phyloP scores from a whole-genome alignment of 352 stramenopile species.

The Phytopythium cucurbitacearum region DNA sequence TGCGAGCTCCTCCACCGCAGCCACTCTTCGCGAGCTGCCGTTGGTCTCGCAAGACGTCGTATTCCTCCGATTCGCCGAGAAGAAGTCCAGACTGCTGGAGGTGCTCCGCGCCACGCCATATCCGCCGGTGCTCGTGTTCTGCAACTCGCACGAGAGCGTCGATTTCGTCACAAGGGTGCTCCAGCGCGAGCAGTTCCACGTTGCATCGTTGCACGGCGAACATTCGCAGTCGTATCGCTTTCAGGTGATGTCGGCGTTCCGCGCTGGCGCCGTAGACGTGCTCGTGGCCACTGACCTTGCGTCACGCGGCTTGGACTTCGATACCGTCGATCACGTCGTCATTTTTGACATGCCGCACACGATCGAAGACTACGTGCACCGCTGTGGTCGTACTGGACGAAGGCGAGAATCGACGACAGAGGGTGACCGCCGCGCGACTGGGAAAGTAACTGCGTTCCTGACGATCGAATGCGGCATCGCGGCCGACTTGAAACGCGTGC shows the following conservation, averaged over 20 bases:
- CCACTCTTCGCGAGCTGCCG: constrained; percentile 17
- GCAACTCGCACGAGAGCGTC: constrained; percentile 94
- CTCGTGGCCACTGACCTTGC: constrained; percentile 90
- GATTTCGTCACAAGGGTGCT: constrained; percentile 91
- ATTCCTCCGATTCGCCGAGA: constrained; percentile 45
- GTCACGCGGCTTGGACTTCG: constrained; percentile 86
- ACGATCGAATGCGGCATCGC: constrained; percentile 52
- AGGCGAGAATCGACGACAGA: constrained; percentile 11
- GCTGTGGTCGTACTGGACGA: constrained; percentile 67
- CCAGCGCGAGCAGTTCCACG: constrained; percentile 92
- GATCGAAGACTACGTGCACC: constrained; percentile 91
- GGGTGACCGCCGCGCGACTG: constrained; percentile 17
- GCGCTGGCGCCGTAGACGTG: constrained; percentile 57
- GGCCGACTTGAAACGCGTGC: constrained; percentile 40
- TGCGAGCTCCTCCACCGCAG: constrained; percentile 14
- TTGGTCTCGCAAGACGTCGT: constrained; percentile 89
- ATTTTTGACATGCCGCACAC: constrained; percentile 89
- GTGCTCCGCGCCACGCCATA: constrained; percentile 68
- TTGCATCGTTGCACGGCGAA: constrained; percentile 93
- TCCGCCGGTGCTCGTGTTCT: constrained; percentile 96
- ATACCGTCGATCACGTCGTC: constrained; percentile 79
- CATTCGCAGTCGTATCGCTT: constrained; percentile 68
- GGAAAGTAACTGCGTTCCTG: constrained; percentile 48
- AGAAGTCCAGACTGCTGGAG: constrained; percentile 33
- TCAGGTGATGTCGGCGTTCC: constrained; percentile 43